A percentile compares a stretch with the other conserved stretches of the same genome.
These are phyloP conservation scores for Coemansia sp. DNA, from an alignment of 192 early-diverging fungal genomes.

Conservation along the genomic window DNA sequence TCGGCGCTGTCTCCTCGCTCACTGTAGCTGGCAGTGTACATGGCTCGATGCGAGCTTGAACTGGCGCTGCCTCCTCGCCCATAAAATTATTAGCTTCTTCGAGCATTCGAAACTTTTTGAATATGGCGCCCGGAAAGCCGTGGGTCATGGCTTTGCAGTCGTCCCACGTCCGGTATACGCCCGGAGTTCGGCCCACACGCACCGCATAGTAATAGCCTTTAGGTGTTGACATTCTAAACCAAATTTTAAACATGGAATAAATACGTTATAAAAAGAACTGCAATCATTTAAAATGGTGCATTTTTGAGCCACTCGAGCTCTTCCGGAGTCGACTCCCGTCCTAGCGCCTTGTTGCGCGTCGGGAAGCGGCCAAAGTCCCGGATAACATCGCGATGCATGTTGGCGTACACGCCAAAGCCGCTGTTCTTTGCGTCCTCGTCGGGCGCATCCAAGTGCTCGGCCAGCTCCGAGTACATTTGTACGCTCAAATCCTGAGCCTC, in stretches of 20 bases:
- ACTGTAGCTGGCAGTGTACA: not conserved
- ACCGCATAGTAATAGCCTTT: slow-evolving; percentile 39
- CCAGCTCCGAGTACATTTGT: slow-evolving; percentile 51
- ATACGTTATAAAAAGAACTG: slow-evolving; percentile 1
- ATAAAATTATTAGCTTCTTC: slow-evolving; percentile 62
- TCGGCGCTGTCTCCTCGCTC: not conserved
- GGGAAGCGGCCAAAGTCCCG: slow-evolving; percentile 65
- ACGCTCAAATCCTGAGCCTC: slow-evolving; percentile 62
- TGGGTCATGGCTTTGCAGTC: slow-evolving; percentile 62
- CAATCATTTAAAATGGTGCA: slow-evolving; percentile 29
- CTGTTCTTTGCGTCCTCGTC: slow-evolving; percentile 34
- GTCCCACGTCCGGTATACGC: slow-evolving; percentile 52
- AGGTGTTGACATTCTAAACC: slow-evolving; percentile 3
- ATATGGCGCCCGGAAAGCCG: slow-evolving; percentile 58
- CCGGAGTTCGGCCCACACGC: slow-evolving; percentile 22
- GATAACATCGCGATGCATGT: slow-evolving; percentile 56
- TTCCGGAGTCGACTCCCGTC: slow-evolving; percentile 56
- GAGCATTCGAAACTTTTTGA: slow-evolving; percentile 60
- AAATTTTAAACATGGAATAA: not conserved
- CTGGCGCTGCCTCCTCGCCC: not conserved
- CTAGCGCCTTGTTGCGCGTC: slow-evolving; percentile 58
- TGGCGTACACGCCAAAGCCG: slow-evolving; percentile 48
- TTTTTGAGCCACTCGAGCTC: slow-evolving; percentile 55
- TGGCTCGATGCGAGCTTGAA: not conserved
- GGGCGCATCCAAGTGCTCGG: slow-evolving; percentile 34